Base-by-base conservation (phyloP, 495 filamentous ascomycete genomes). In the Neurospora pannonica region DNA sequence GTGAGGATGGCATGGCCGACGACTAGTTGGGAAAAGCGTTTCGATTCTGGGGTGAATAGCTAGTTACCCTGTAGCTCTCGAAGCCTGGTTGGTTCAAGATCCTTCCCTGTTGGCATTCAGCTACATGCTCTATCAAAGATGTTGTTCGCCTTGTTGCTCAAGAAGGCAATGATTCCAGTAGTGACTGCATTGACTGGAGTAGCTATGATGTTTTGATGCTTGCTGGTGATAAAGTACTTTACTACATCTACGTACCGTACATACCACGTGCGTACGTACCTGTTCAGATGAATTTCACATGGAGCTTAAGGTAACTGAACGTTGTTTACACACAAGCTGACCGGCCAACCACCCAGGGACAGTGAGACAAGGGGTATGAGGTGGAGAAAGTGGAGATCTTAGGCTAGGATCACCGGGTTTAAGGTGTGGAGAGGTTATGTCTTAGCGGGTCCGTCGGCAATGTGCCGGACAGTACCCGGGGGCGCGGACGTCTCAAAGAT, bases 1-100 rank as follows among this genome's bases (percentile, higher is more conserved):
- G 85, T 71, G 93, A 94, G 74, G 91, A 91, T 43, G 89, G 87
- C 42, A 72, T 83, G 76, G 78, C 80, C 31, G 74, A 76, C 19
- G 43, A 75, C 11, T 62, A 62, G 54, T 31, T 28, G 24, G 54
- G 54, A 62, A 31, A 31, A 60, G 24, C 24, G 21, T 15, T 62
- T 62, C 10, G 24, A 62, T 62, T 62, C 24, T 31, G 28, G 54
- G 24, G 24, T 31, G 24, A 60, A 28, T 17, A 31, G 13, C 24
- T 62, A 62, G 54, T 31, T 62, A 54, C n/a, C n/a, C 46, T 13
- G 46, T 54, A 54, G 54, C 48, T 60, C 48, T 28, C 5, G 24
- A 60, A 28, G 21, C 11, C 24, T 28, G 54, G 5, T 31, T 62
- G 54, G 54, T 60, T 60, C 13, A 31, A 28, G 48, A 60, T 15